Evolutionary conservation across 2,329 filamentous ascomycete species (phyloP).

Genomic region (Tolypocladium inflatum): DNA sequence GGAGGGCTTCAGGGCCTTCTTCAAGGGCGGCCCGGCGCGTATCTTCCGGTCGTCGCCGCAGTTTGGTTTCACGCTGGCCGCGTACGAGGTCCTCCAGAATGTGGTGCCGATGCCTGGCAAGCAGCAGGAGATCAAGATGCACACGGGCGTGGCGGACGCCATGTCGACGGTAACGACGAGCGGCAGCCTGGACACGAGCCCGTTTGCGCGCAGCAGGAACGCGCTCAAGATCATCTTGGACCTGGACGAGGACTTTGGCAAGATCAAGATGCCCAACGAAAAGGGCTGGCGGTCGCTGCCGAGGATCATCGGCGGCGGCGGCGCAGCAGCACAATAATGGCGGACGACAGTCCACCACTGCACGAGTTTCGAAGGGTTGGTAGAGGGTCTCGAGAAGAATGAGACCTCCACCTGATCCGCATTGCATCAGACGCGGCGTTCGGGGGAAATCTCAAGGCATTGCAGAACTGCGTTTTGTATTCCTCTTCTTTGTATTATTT

Average conservation of each 20-base stretch:
- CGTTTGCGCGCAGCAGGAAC: constrained; percentile 62
- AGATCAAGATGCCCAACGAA: constrained; percentile 50
- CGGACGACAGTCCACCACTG: background rate
- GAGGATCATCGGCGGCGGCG: constrained; percentile 33
- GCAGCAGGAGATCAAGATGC: constrained; percentile 39
- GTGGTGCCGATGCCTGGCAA: constrained; percentile 63
- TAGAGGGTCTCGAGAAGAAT: background rate
- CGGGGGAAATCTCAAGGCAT: constrained; percentile 2
- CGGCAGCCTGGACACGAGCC: constrained; percentile 30
- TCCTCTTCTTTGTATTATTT: background rate
- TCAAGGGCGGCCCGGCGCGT: constrained; percentile 94
- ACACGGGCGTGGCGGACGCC: constrained; percentile 53
- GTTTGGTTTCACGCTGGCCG: constrained; percentile 94
- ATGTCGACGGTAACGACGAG: constrained; percentile 31
- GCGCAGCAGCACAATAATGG: constrained; percentile 2
- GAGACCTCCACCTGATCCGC: background rate
- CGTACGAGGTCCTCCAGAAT: constrained; percentile 85
- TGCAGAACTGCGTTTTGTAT: background rate
- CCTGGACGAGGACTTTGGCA: constrained; percentile 86
- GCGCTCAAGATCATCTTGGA: constrained; percentile 94
- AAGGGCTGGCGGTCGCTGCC: constrained; percentile 45
- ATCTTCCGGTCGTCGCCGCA: constrained; percentile 93
- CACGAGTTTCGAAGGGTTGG: background rate
- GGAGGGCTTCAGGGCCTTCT: constrained; percentile 93
- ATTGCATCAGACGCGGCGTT: constrained; percentile 11